Conservation (phyloP, 441 rosid species). For the Pelargonium cotyledonis region DNA sequence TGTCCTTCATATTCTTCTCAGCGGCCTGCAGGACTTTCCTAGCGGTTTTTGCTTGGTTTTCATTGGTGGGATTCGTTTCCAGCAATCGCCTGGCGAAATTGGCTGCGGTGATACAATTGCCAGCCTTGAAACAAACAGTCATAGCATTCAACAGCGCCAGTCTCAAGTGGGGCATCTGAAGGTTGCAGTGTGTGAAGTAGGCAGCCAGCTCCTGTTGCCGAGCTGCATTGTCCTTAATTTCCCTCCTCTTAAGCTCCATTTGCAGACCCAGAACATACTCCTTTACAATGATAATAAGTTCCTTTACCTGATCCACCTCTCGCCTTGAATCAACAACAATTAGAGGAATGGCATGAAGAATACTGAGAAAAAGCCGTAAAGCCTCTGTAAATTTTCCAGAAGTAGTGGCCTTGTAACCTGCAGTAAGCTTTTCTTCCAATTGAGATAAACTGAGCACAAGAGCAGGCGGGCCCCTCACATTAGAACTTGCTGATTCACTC, state of each 20-base stretch:
- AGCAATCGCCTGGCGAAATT: slow-evolving; percentile 64
- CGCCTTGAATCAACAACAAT: slow-evolving; percentile 79
- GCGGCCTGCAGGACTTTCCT: slow-evolving; percentile 68
- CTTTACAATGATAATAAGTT: slow-evolving; percentile 54
- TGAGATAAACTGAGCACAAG: slow-evolving; percentile 57
- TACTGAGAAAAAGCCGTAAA: slow-evolving; percentile 49
- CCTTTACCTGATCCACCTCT: slow-evolving; percentile 86
- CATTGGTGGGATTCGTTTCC: slow-evolving; percentile 58
- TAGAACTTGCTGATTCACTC: slow-evolving; percentile 66
- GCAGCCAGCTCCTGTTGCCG: slow-evolving; percentile 89
- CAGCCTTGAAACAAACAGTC: slow-evolving; percentile 60
- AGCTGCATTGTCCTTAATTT: slow-evolving; percentile 45
- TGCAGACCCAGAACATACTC: slow-evolving; percentile 74
- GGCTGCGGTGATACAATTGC: slow-evolving; percentile 59
- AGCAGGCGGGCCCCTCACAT: slow-evolving; percentile 63
- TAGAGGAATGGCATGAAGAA: slow-evolving; percentile 80
- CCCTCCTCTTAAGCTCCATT: slow-evolving; percentile 69
- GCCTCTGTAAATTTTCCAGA: slow-evolving; percentile 64
- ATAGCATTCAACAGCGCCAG: slow-evolving; percentile 69
- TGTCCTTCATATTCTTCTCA: slow-evolving; percentile 70
- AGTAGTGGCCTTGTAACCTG: slow-evolving; percentile 75
- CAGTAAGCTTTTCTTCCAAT: slow-evolving; percentile 68
- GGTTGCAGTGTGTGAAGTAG: slow-evolving; percentile 78
- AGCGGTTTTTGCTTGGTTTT: slow-evolving; percentile 62
- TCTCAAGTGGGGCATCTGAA: slow-evolving; percentile 62